A percentile compares a stretch with the other conserved stretches of the same genome.
Evolutionary conservation across 106 monocot species (phyloP).

Genomic region (Acorus calamus): DNA sequence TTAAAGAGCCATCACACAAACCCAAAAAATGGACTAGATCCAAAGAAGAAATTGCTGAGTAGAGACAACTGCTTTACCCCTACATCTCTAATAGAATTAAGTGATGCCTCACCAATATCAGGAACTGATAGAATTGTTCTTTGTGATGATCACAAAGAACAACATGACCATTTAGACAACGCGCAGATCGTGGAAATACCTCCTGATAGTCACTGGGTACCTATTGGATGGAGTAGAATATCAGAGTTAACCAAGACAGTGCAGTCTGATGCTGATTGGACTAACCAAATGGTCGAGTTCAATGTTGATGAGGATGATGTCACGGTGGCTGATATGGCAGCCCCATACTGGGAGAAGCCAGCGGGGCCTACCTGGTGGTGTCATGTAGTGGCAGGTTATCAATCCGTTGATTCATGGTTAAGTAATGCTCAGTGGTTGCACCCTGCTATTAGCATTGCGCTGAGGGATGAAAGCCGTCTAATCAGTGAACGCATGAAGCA

Average conservation of each 20-base stretch:
- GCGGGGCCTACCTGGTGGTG: slow-evolving; percentile 96
- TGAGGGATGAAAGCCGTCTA: slow-evolving; percentile 75
- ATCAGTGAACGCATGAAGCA: slow-evolving; percentile 96
- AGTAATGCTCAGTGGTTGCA: slow-evolving; percentile 78
- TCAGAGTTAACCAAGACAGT: slow-evolving; percentile 66
- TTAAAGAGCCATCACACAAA: slow-evolving; percentile 1
- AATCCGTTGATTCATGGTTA: slow-evolving; percentile 47
- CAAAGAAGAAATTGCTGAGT: slow-evolving; percentile 13
- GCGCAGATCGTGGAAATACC: neutral
- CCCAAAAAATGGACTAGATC: slow-evolving; percentile 5
- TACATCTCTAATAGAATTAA: slow-evolving; percentile 17
- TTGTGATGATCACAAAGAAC: too few species aligned
- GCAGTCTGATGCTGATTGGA: slow-evolving; percentile 47
- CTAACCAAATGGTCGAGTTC: slow-evolving; percentile 35
- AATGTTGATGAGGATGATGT: slow-evolving; percentile 50
- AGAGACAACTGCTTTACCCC: slow-evolving; percentile 9
- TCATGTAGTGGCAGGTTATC: slow-evolving; percentile 61
- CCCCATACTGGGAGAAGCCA: slow-evolving; percentile 86
- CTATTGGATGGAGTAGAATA: slow-evolving; percentile 87
- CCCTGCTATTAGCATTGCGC: slow-evolving; percentile 73
- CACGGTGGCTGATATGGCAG: slow-evolving; percentile 73
- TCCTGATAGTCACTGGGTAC: slow-evolving; percentile 61
- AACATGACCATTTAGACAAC: neutral
- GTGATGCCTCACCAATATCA: neutral
- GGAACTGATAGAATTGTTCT: slow-evolving; percentile 12